Conservation (phyloP, 176 grass and related monocot species). For the Aegilops sharonensis region DNA sequence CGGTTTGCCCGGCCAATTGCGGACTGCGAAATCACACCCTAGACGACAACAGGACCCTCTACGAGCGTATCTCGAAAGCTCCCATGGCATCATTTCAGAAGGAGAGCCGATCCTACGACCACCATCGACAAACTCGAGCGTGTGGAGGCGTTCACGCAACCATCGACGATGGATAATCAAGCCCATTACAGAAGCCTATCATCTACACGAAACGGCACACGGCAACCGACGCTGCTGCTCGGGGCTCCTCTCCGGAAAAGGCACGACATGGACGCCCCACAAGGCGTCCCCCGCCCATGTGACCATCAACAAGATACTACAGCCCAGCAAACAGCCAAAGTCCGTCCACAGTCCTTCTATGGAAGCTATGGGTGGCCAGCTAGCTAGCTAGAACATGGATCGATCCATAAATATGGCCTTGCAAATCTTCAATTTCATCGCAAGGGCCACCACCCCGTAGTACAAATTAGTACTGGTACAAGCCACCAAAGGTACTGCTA, state of each 20-base stretch:
- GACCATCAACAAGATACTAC: not conserved
- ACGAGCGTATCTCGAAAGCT: not conserved
- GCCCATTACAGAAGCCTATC: too few species aligned
- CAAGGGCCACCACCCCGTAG: not conserved
- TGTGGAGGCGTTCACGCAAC: not conserved
- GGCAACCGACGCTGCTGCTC: too few species aligned
- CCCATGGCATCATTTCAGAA: not conserved
- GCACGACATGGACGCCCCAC: not conserved
- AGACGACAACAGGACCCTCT: not conserved
- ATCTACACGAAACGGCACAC: too few species aligned
- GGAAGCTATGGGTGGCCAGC: not conserved
- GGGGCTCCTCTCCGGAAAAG: too few species aligned
- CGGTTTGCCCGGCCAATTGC: not conserved
- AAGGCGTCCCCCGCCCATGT: slow-evolving; percentile 28
- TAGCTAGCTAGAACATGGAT: not conserved
- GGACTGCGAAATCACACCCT: not conserved
- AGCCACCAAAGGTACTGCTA: not conserved
- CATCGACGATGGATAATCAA: too few species aligned
- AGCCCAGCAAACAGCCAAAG: not conserved
- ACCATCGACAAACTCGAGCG: not conserved
- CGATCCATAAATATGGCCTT: slow-evolving; percentile 19
- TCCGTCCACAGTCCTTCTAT: not conserved
- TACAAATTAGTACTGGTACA: not conserved
- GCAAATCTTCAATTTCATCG: slow-evolving; percentile 23
- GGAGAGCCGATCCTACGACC: not conserved